Evolutionary conservation across 805 yeast genomes (phyloP).

Genomic region (Candida nemodendra): DNA sequence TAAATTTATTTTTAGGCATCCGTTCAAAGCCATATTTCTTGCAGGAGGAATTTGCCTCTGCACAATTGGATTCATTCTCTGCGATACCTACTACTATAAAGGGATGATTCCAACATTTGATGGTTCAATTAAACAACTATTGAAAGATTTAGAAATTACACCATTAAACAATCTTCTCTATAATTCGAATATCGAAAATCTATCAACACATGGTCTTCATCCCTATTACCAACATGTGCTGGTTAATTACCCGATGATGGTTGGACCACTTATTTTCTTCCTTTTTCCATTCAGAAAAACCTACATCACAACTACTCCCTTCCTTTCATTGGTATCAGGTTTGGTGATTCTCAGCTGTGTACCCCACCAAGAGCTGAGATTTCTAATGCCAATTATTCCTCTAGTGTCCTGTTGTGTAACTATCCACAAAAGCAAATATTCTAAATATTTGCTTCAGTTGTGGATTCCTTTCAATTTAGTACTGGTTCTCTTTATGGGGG

Average conservation of each 20-base stretch:
- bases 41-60: conserved; percentile 38
- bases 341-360: conserved; percentile 59
- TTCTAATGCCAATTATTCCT: conserved; percentile 77
- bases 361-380: conserved; percentile 94
- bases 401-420: conserved; percentile 54
- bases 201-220: conserved; percentile 81
- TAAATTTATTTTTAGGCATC: conserved; percentile 36
- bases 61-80: conserved; percentile 37
- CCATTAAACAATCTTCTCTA: conserved; percentile 78
- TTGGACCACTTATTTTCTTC: conserved; percentile 70
- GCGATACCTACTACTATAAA: conserved; percentile 51
- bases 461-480: conserved; percentile 68
- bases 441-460: conserved; percentile 29
- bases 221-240: conserved; percentile 71
- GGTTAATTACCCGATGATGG: conserved; percentile 71
- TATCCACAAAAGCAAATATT: conserved; percentile 12
- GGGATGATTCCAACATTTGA: conserved; percentile 6
- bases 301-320: conserved; percentile 52
- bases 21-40: conserved; percentile 35
- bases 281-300: conserved; percentile 40
- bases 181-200: conserved; percentile 57
- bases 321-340: conserved; percentile 62
- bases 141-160: conserved; percentile 47
- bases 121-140: background rate
- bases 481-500: conserved; percentile 69